phyloP scores from a whole-genome alignment of 306 rosid genomes.

The Quercus variabilis region DNA sequence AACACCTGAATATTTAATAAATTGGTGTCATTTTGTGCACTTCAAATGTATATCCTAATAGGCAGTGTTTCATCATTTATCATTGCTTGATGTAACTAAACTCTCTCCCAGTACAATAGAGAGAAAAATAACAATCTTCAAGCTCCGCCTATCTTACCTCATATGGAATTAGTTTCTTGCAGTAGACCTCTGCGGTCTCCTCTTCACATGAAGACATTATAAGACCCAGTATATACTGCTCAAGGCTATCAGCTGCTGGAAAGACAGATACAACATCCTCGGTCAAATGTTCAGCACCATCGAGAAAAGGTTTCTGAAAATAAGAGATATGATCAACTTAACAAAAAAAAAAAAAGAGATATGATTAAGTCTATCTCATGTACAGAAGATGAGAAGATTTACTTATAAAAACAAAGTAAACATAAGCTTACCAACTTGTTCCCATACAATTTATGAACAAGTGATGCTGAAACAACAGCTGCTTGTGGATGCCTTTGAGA shows the following conservation, averaged over 20 bases:
- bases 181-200: constrained; percentile 66
- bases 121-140: background rate
- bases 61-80: background rate
- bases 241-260: constrained; percentile 93
- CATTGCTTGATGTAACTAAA: background rate
- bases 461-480: constrained; percentile 67
- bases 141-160: constrained; percentile 49
- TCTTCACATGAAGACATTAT: constrained; percentile 71
- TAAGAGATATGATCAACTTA: constrained; percentile 6
- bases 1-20: background rate
- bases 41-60: background rate
- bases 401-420: constrained; percentile 2
- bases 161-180: constrained; percentile 71
- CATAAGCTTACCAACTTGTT: constrained; percentile 66
- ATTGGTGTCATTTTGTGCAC: background rate
- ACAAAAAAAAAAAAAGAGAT: background rate
- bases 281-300: constrained; percentile 77
- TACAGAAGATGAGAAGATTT: background rate
- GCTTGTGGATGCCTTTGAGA: constrained; percentile 94
- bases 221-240: constrained; percentile 73
- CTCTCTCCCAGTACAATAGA: background rate
- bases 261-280: constrained; percentile 94
- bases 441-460: constrained; percentile 94
- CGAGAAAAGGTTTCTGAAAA: constrained; percentile 88
- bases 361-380: background rate